Base-by-base conservation (phyloP, 177 flowering plant species). In the Vitis hybrid region DNA sequence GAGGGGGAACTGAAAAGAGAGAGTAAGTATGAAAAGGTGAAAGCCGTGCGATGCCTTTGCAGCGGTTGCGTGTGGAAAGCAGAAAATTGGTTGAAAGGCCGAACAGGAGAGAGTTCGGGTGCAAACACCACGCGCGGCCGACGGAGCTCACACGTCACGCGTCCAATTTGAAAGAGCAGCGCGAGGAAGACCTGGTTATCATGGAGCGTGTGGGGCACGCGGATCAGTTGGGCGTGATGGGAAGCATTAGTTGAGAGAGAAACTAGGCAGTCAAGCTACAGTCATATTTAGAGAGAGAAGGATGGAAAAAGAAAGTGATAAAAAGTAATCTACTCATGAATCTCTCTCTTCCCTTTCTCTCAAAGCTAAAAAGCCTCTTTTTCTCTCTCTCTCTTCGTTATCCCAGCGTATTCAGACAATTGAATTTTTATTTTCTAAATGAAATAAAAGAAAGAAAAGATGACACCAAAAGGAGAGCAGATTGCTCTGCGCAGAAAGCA, bases 21-120 rank as follows among this genome's bases (percentile, higher is more conserved):
- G 74, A 68, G 62, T 19, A 26, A 70, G 75, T 66, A 62, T 69
- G 74, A 70, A 84, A 81, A 81, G 81, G 75, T 65, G 68, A 73
- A 70, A 64, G 74, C 76, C 82, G 81, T 79, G 84, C 79, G 78
- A 78, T 72, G 72, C 71, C 84, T 75, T 85, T 75, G 79, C 78
- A 78, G 82, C 59, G 67, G 69, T 84, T 85, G 87, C 88, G 90
- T 86, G 84, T 84, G 80, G 77, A 88, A 88, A 88, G 88, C 78
- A 77, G 75, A 77, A 62, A 74, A 72, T 85, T 84, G 84, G 85
- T 81, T 75, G 62, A 72, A 70, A 72, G 66, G 72, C 51, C 18
- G 1, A 3, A 63, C 50, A 26, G 17, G 19, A 23, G 23, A 21
- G 50, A 61, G 10, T 52, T 18, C 0, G 10, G 21, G 13, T 1